Evolutionary conservation across 768 basidiomycete genomes (phyloP), one percentile per base, ranked within the genome.

Genomic region (Russula earlei): DNA sequence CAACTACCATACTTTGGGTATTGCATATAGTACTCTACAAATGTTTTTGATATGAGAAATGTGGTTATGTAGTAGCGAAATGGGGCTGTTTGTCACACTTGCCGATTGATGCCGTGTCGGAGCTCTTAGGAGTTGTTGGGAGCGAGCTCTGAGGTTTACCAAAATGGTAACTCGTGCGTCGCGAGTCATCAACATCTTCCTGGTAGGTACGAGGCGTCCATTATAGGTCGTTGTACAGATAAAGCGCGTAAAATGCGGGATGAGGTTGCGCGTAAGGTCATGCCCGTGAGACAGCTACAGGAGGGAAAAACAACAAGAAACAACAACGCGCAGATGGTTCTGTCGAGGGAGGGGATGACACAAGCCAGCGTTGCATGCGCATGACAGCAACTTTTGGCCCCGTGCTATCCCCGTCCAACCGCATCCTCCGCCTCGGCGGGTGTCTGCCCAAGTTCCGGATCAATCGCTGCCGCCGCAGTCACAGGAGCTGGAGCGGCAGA

Each of bases 401-500:
- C 4, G 12, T 27, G 45, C 12, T 52, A 61, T 44, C 52, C 52
- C 54, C 67, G 64, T 19, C 66, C 66, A 4, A 66, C 68, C 6
- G 67, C 69, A 4, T 67, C 67, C 14, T 66, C 68, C 9, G 70
- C 70, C 63, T 71, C 70, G 27, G 67, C 68, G 29, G 70, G 57
- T 6, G 67, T 69, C 56, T 68, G 70, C 14, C 70, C 69, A 17
- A 70, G 59, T 55, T 67, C 65, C 1, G 70, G 69, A 43, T 71
- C 69, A 14, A 70, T 63, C 17, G 53, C 52, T 2, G 19, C 55
- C 0, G 43, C 42, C 7, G 38, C 65, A 12, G 67, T 4, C 29
- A 31, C 58, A 29, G n/a, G n/a, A n/a, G n/a, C n/a, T n/a, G n/a
- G n/a, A n/a, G 31, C 42, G 27, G 44, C 41, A n/a, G 43, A 11